phyloP scores from a whole-genome alignment of 2,329 filamentous ascomycete genomes.

The Purpureocillium lavendulum region DNA sequence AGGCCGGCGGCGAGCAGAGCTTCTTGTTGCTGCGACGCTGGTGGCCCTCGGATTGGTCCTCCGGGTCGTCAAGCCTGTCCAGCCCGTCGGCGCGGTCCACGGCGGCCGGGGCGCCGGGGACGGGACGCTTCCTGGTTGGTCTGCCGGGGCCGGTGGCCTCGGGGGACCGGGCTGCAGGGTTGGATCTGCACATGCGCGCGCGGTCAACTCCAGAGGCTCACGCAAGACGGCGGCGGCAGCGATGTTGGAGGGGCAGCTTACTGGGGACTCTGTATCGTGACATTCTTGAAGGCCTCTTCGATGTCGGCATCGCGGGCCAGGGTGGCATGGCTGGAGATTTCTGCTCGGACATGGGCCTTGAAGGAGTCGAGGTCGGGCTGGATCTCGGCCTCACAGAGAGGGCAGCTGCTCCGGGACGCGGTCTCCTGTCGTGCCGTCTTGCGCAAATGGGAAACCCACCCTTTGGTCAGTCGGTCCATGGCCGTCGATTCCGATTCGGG shows the following conservation, averaged over 20 bases:
- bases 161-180: neutral
- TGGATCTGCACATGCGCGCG: neutral
- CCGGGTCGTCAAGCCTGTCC: constrained; percentile 4
- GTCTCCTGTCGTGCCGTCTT: constrained; percentile 13
- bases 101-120: constrained; percentile 3
- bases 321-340: constrained; percentile 10
- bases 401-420: constrained; percentile 10
- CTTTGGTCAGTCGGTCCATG: constrained; percentile 8
- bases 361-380: constrained; percentile 16
- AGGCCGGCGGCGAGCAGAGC: constrained; percentile 17
- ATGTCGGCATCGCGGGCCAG: constrained; percentile 16
- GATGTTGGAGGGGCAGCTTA: constrained; percentile 1
- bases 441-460: constrained; percentile 15
- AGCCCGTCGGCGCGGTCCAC: constrained; percentile 1
- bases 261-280: constrained; percentile 8
- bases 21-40: constrained; percentile 14
- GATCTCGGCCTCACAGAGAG: constrained; percentile 15
- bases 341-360: constrained; percentile 13
- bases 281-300: constrained; percentile 14
- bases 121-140: constrained; percentile 6
- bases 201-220: neutral
- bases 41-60: constrained; percentile 6
- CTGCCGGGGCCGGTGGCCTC: neutral
- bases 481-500: neutral
- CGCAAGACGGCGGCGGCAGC: neutral